Conservation (phyloP, 345 rosid species). For the Eucalyptus camaldulensis region DNA sequence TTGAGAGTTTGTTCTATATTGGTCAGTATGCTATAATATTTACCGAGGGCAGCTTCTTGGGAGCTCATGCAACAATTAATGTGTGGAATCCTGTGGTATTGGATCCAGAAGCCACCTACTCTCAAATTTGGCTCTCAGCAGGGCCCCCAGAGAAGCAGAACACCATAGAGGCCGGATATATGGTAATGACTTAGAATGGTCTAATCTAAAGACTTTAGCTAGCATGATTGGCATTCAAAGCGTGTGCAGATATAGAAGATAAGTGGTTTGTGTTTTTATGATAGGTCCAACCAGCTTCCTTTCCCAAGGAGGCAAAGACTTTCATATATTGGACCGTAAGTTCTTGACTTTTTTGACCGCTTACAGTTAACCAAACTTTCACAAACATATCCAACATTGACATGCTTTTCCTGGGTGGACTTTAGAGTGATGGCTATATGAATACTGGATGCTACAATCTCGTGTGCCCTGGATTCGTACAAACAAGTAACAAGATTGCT, state of each 20-base stretch:
- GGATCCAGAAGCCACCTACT: background rate
- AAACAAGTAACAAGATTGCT: background rate
- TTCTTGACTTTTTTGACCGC: background rate
- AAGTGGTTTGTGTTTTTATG: background rate
- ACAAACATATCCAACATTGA: background rate
- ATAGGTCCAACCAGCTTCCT: background rate
- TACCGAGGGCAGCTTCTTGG: background rate
- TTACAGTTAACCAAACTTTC: background rate
- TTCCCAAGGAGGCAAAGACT: background rate
- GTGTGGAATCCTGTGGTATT: background rate
- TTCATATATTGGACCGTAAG: conserved; percentile 28
- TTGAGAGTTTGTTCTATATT: background rate
- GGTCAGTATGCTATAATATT: background rate
- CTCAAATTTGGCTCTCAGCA: background rate
- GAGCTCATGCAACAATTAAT: background rate
- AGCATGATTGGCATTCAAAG: background rate
- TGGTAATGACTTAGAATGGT: background rate
- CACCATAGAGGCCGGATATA: background rate
- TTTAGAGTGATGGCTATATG: conserved; percentile 7
- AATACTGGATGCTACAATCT: conserved; percentile 13
- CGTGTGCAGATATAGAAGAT: background rate
- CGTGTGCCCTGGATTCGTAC: conserved; percentile 19
- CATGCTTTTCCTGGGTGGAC: background rate
- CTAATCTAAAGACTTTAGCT: background rate
- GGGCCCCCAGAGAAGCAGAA: background rate